phyloP scores from a whole-genome alignment of 768 basidiomycete genomes.

The Russula sp. region DNA sequence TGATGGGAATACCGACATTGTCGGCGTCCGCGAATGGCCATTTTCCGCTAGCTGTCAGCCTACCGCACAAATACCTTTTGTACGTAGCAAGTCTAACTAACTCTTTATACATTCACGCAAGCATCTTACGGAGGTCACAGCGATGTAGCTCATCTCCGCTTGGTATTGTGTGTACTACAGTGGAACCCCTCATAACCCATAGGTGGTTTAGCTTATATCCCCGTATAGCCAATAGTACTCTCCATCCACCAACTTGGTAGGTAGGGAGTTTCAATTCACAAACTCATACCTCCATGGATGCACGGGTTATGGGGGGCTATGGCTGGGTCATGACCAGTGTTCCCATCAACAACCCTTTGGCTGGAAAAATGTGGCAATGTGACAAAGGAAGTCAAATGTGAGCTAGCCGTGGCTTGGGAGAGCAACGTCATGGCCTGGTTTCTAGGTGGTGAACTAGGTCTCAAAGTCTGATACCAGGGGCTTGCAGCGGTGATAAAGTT shows the following conservation, averaged over 20 bases:
- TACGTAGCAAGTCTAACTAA: not conserved
- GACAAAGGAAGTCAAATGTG: not conserved
- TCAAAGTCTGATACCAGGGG: not conserved
- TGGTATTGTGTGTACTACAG: not conserved
- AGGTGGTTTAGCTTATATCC: no score
- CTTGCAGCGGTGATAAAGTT: not conserved
- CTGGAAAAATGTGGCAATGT: not conserved
- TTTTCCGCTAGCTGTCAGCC: not conserved
- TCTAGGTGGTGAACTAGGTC: not conserved
- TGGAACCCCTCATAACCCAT: no score
- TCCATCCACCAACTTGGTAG: no score
- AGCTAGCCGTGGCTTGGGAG: not conserved
- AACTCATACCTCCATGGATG: no score
- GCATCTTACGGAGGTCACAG: not conserved
- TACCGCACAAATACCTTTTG: not conserved
- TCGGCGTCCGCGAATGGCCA: not conserved
- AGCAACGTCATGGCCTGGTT: not conserved
- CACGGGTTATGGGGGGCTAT: no score
- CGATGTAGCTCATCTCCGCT: not conserved
- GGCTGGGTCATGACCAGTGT: not conserved
- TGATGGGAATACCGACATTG: not conserved
- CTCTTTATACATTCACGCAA: not conserved
- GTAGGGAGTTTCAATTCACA: no score
- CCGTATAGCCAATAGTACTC: no score
- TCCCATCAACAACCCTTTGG: not conserved